These are phyloP conservation scores for Boletus sp. DNA, from an alignment of 1,284 basidiomycete genomes.

Conservation along the genomic window DNA sequence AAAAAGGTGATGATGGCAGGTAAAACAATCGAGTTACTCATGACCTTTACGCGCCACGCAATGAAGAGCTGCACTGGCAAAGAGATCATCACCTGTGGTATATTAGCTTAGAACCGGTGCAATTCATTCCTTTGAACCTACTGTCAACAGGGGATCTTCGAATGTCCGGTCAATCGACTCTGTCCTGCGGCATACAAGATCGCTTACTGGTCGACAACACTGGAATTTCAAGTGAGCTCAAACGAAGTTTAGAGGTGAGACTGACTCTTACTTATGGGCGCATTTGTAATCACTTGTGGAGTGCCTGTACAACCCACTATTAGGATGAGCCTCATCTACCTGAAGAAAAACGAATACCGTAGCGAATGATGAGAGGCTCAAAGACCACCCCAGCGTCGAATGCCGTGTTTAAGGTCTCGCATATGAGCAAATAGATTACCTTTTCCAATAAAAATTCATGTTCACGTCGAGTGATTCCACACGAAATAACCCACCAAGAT, in stretches of 20 bases:
- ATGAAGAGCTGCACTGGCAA: conserved; percentile 14
- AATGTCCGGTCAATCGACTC: conserved; percentile 25
- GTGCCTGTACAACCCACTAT: conserved; percentile 2
- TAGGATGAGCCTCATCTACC: neutral
- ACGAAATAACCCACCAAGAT: no score
- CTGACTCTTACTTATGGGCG: neutral
- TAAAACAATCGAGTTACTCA: conserved; percentile 42
- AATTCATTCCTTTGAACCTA: neutral
- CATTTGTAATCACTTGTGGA: neutral
- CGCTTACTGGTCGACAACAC: conserved; percentile 38
- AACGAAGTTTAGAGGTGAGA: no score
- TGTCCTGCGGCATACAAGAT: neutral
- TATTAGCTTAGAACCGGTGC: neutral
- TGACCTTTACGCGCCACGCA: conserved; percentile 47
- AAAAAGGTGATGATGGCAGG: conserved; percentile 39
- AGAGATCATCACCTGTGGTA: neutral
- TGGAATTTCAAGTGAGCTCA: conserved; percentile 2
- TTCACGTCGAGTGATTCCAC: no score
- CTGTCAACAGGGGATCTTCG: neutral
- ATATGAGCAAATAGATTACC: no score
- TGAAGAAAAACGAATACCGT: conserved; percentile 30
- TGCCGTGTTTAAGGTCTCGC: conserved; percentile 21
- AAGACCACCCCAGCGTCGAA: conserved; percentile 47
- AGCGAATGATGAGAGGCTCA: conserved; percentile 42
- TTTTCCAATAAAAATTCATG: no score